Base-by-base conservation (phyloP, 345 rosid species). In the Camelina laxa region DNA sequence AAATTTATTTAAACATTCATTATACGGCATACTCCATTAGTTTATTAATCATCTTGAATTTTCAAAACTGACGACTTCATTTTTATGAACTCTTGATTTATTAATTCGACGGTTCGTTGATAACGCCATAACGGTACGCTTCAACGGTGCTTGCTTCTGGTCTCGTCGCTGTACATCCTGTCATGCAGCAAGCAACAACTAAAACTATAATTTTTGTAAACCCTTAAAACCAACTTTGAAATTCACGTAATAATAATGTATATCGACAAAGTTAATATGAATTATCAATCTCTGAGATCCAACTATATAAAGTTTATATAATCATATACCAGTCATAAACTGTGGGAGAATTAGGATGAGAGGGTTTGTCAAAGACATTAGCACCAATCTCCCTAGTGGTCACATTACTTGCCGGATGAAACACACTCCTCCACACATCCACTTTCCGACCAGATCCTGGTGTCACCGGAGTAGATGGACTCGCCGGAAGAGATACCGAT, bases 381-480 rank as follows among this genome's bases (percentile, higher is more conserved):
- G 86, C 84, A 5, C 98, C 97, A 33, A 91, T 82, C 19, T 73
- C 75, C 75, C 64, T 87, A 36, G 96, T 94, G 51, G 93, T 93
- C 7, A 86, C 83, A 84, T 94, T 91, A 87, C 98, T 91, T 1
- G 96, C 98, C 0, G 97, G 98, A 79, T 94, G 79, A 83, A 94
- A 94, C 60, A 94, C 97, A 76, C 97, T 94, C 88, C 98, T 85
- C 98, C 98, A 94, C 55, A 94, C 98, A 83, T 91, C 91, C 8
- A 81, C 96, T 85, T 81, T 88, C 67, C 67, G 60, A 7, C 74
- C 74, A 13, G 81, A 78, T 42, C 69, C 57, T 78, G 89, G 45
- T 80, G 88, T 49, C 38, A 53, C 59, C n/a, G 77, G 77, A 13
- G 77, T 60, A 0, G n/a, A 35, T 35, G 74, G 81, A 60, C 77